Percentiles rank a stretch among this genome's conserved stretches.
phyloP scores from a whole-genome alignment of 345 rosid genomes.

The Eucalyptus erythrocorys region DNA sequence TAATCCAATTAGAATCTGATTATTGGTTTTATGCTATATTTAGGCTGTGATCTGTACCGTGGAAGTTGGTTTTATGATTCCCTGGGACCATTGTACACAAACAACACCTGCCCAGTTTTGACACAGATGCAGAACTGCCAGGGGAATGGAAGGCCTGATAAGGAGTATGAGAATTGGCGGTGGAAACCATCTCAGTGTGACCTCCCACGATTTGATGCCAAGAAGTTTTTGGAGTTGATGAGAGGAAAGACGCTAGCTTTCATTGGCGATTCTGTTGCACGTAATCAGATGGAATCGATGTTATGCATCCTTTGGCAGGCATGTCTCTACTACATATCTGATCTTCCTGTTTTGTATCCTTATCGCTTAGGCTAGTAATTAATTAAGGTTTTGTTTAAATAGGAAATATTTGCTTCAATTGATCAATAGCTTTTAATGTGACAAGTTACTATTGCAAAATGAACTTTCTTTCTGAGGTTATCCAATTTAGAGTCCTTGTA shows the following conservation, averaged over 20 bases:
- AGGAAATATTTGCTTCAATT: neutral
- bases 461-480: neutral
- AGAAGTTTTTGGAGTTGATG: conserved; percentile 87
- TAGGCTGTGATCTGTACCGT: conserved; percentile 71
- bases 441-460: neutral
- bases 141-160: conserved; percentile 96
- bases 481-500: neutral
- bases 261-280: conserved; percentile 94
- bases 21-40: neutral
- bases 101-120: conserved; percentile 83
- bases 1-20: neutral
- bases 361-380: neutral
- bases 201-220: conserved; percentile 86
- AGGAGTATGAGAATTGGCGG: conserved; percentile 86
- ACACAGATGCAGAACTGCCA: conserved; percentile 99
- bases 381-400: neutral
- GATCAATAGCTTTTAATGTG: neutral
- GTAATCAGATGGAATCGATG: conserved; percentile 98
- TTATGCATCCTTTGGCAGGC: conserved; percentile 99
- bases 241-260: conserved; percentile 88
- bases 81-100: conserved; percentile 66
- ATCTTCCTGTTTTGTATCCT: neutral
- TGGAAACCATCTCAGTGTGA: conserved; percentile 89
- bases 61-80: conserved; percentile 93
- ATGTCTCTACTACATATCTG: conserved; percentile 8